Evolutionary conservation across 306 rosid species (phyloP).

Genomic region (Alnus rubra): DNA sequence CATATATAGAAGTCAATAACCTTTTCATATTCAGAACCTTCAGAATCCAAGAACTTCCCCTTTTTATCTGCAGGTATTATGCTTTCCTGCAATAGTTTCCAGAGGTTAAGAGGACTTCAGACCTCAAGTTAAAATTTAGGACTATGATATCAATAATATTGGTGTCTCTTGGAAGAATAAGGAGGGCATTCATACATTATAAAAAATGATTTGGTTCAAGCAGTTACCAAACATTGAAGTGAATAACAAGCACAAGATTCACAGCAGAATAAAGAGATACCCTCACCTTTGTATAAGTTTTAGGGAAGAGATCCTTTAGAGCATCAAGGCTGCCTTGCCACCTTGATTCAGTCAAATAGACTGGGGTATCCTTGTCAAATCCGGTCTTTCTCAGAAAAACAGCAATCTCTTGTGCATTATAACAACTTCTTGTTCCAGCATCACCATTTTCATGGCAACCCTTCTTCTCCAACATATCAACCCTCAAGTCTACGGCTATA

Average conservation of each 20-base stretch:
- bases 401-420: slow-evolving; percentile 76
- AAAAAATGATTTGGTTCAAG: background rate
- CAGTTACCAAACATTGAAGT: background rate
- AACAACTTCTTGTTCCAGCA: slow-evolving; percentile 72
- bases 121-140: background rate
- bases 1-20: slow-evolving; percentile 81
- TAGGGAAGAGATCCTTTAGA: slow-evolving; percentile 88
- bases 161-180: background rate
- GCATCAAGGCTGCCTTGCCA: slow-evolving; percentile 86
- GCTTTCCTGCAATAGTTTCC: slow-evolving; percentile 68
- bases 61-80: slow-evolving; percentile 91
- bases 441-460: slow-evolving; percentile 73
- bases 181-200: background rate
- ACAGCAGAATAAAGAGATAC: slow-evolving; percentile 12
- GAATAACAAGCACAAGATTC: background rate
- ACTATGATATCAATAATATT: background rate
- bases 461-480: slow-evolving; percentile 73
- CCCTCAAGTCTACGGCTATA: slow-evolving; percentile 83
- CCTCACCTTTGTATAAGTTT: slow-evolving; percentile 85
- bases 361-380: slow-evolving; percentile 78
- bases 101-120: background rate
- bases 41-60: slow-evolving; percentile 58
- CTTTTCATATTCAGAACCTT: slow-evolving; percentile 82
- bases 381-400: slow-evolving; percentile 78
- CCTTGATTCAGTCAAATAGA: slow-evolving; percentile 88